These are phyloP conservation scores for Cryptococcus floricola DNA, from an alignment of 1,284 basidiomycete genomes.

Conservation along the genomic window DNA sequence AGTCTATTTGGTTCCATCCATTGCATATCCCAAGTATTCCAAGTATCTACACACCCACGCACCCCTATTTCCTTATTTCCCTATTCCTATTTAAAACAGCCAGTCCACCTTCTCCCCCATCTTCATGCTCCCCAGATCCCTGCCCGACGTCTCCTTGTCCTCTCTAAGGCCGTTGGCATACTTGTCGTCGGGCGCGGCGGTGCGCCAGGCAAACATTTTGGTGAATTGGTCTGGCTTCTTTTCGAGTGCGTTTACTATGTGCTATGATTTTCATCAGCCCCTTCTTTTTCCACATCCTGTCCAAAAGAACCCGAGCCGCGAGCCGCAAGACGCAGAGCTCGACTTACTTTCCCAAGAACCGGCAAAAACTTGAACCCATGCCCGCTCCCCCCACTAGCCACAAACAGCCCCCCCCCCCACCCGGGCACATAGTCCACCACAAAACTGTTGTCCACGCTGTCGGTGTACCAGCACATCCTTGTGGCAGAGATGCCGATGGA, in stretches of 20 bases:
- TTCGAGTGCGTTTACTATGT: conserved; percentile 26
- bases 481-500: conserved; percentile 26
- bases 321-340: too few relatives aligned
- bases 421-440: conserved; percentile 31
- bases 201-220: conserved; percentile 20
- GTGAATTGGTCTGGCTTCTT: conserved; percentile 25
- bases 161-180: conserved; percentile 26
- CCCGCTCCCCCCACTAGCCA: conserved; percentile 25
- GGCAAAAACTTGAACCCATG: conserved; percentile 39
- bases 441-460: conserved; percentile 28
- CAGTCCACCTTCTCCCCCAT: conserved; percentile 14
- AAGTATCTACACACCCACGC: background rate
- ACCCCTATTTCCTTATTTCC: too few relatives aligned
- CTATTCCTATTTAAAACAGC: background rate
- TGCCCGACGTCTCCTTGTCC: conserved; percentile 13
- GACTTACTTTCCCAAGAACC: conserved; percentile 22
- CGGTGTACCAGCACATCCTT: conserved; percentile 38
- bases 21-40: background rate
- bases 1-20: background rate
- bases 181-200: conserved; percentile 6
- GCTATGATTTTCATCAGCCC: conserved; percentile 6
- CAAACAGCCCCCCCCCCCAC: conserved; percentile 21
- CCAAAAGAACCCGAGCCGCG: too few relatives aligned
- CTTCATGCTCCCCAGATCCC: conserved; percentile 9
- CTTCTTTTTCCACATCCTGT: background rate